Base-by-base conservation (phyloP, 768 basidiomycete species). In the Clavulina sp. region DNA sequence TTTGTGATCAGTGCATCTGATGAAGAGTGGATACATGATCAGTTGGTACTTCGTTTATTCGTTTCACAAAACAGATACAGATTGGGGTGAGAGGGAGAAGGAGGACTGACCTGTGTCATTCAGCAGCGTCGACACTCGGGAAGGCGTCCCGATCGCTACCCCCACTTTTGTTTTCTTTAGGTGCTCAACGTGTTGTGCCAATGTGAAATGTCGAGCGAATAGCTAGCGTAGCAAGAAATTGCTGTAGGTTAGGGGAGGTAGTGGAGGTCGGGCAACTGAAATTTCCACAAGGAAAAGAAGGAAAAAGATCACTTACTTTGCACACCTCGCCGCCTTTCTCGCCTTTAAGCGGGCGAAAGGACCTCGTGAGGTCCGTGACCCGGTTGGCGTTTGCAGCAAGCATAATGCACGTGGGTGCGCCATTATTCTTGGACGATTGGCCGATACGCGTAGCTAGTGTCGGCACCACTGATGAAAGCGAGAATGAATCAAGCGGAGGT, bases 171-270 rank as follows among this genome's bases (percentile, higher is more conserved):
- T 92, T 57, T 77, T 73, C 60, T 74, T 73, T 60, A 97, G 72
- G 67, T 89, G 86, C 16, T 76, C 69, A 60, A 84, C 76, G 64
- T 97, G 92, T 52, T 92, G 85, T 47, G 80, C 69, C 36, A 92
- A 69, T 66, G 92, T 95, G 67, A 93, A 79, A 62, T 97, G 92
- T 65, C 82, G 91, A 29, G 92, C 88, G 60, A 97, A 97, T 26
- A 99, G 75, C 64, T 66, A 52, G 18, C 5, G 23, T 33, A 7
- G 34, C 4, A n/a, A 18, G 32, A 49, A 49, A 49, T 16, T 7
- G 48, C 1, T 9, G 28, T 18, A 49, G 28, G 16, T 49, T 46
- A 38, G 13, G 13, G 13, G 43, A 13, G 43, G 43, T 13, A 46
- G 24, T 16, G 16, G 21, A 26, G 1, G 1, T 13, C 13, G 43